A percentile compares a stretch with the other conserved stretches of the same genome.
Evolutionary conservation across 352 stramenopile genomes (phyloP).

Genomic region (Pythium volutum): DNA sequence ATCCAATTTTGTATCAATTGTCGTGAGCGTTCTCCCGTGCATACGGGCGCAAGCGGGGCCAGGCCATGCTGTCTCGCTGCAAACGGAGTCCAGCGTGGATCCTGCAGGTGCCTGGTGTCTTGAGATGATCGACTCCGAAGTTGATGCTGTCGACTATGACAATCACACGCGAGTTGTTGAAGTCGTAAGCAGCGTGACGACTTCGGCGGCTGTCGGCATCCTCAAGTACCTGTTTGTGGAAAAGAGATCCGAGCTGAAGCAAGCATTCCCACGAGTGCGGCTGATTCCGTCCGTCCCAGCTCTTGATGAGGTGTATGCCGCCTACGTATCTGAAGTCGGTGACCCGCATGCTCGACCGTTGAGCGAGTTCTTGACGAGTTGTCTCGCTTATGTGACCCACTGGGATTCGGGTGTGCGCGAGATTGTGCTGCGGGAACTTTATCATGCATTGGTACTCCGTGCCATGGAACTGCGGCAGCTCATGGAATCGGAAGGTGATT

Average conservation of each 20-base stretch:
- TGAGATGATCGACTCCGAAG: neutral
- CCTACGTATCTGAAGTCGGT: slow-evolving; percentile 54
- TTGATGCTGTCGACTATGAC: neutral
- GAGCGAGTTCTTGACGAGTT: slow-evolving; percentile 50
- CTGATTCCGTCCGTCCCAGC: slow-evolving; percentile 64
- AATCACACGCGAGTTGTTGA: neutral
- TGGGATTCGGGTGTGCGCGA: slow-evolving; percentile 79
- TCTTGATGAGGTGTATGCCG: slow-evolving; percentile 60
- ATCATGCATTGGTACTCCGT: slow-evolving; percentile 60
- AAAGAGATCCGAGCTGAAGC: slow-evolving; percentile 49
- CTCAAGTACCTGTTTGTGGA: slow-evolving; percentile 74
- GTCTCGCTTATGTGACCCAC: slow-evolving; percentile 68
- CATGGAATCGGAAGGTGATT: slow-evolving; percentile 71
- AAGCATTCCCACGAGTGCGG: slow-evolving; percentile 64
- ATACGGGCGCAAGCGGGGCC: slow-evolving; percentile 23
- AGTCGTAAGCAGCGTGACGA: slow-evolving; percentile 1
- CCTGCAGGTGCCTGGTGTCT: slow-evolving; percentile 10
- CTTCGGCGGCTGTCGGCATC: slow-evolving; percentile 9
- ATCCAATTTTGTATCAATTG: slow-evolving; percentile 81
- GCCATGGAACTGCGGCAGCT: slow-evolving; percentile 55
- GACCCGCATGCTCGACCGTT: slow-evolving; percentile 33
- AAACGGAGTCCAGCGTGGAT: neutral
- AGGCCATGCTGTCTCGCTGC: neutral
- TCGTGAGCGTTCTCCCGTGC: slow-evolving; percentile 84
- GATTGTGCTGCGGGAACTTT: slow-evolving; percentile 67